Evolutionary conservation across 2,329 filamentous ascomycete genomes (phyloP).

Genomic region (Elsinoe necatrix): DNA sequence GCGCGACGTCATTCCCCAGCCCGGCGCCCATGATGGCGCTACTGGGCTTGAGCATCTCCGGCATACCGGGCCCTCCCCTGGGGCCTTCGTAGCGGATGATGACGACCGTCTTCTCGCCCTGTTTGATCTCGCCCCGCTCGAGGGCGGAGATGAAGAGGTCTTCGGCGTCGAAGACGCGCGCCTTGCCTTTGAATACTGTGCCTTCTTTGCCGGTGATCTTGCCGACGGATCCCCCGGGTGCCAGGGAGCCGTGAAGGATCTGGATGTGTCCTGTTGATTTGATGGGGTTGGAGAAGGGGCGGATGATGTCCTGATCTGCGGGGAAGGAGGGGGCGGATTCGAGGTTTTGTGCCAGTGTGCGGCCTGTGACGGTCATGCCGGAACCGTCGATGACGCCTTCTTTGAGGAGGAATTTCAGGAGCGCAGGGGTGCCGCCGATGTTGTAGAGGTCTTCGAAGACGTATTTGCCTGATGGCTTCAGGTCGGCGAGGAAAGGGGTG

Average conservation of each 20-base stretch:
- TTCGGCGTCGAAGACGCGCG: conserved; percentile 61
- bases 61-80: conserved; percentile 91
- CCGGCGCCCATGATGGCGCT: conserved; percentile 90
- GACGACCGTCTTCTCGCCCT: conserved; percentile 68
- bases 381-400: conserved; percentile 42
- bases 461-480: conserved; percentile 46
- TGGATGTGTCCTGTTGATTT: conserved; percentile 65
- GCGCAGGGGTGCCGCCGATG: conserved; percentile 43
- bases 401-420: conserved; percentile 43
- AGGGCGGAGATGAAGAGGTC: conserved; percentile 60
- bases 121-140: conserved; percentile 60
- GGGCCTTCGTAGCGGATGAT: conserved; percentile 75
- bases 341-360: conserved; percentile 43
- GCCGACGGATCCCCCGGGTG: conserved; percentile 61
- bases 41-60: conserved; percentile 80
- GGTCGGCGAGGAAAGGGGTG: conserved; percentile 43
- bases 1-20: conserved; percentile 63
- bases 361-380: conserved; percentile 43
- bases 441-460: conserved; percentile 53
- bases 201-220: conserved; percentile 75
- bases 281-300: conserved; percentile 59
- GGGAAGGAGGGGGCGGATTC: conserved; percentile 56
- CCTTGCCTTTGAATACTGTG: conserved; percentile 57
- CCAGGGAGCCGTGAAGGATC: conserved; percentile 61
- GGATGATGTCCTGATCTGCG: conserved; percentile 60